Evolutionary conservation across 768 basidiomycete species (phyloP).

Genomic region (Boletus sp.): DNA sequence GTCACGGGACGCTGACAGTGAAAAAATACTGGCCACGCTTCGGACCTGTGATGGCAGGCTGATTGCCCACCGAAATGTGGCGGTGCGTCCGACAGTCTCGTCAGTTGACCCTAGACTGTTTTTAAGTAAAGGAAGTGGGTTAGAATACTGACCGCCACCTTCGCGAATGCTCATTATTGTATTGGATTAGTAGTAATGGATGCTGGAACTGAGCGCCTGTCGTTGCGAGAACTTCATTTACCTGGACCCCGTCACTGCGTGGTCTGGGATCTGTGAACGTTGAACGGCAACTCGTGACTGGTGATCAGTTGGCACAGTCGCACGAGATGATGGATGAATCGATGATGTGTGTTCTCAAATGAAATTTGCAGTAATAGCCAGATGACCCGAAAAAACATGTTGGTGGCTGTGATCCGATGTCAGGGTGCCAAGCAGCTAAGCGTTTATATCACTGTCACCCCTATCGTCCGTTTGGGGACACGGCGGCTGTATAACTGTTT

Average conservation of each 20-base stretch:
- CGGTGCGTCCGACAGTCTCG: conserved; percentile 1
- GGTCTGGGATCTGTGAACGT: conserved; percentile 3
- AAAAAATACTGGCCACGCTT: conserved; percentile 3
- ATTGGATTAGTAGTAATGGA: background rate
- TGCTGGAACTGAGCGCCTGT: background rate
- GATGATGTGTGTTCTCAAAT: background rate
- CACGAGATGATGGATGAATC: background rate
- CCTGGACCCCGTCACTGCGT: conserved; percentile 1
- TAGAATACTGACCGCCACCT: conserved; percentile 12
- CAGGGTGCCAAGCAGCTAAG: background rate
- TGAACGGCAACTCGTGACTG: background rate
- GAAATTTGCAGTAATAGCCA: background rate
- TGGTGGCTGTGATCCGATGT: background rate
- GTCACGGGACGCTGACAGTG: conserved; percentile 1
- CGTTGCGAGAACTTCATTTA: background rate
- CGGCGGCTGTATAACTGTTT: background rate
- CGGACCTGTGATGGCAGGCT: background rate
- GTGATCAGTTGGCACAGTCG: conserved; percentile 1
- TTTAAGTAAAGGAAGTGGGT: background rate
- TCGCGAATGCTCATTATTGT: conserved; percentile 3
- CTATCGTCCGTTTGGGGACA: conserved; percentile 6
- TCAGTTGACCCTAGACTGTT: background rate
- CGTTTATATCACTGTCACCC: conserved; percentile 3
- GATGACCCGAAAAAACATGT: background rate
- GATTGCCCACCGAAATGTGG: background rate